Evolutionary conservation across 164 flowering plant genomes (phyloP), one percentile per base, ranked within the genome.

Genomic region (Vitis rupestris): DNA sequence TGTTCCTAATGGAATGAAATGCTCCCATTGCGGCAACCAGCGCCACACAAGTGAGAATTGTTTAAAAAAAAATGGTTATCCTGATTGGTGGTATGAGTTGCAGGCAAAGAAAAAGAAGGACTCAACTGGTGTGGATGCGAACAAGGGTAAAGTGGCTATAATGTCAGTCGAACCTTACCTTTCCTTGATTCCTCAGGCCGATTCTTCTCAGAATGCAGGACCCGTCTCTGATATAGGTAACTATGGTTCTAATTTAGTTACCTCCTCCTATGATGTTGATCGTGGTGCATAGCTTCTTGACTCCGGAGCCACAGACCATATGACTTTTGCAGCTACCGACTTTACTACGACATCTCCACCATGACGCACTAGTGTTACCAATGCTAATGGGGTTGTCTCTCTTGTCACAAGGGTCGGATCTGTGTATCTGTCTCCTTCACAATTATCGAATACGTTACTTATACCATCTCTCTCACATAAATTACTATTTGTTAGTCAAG

Each of bases 361-460:
- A 3, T 16, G 55, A 37, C 8, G 54, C 47, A 57, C 63, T 6
- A 69, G 59, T 13, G 30, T 69, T 61, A 51, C 72, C 1, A 69
- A 69, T 69, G 72, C 72, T 52, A 69, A 61, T 69, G 66, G 59
- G 47, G 11, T 23, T 27, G 27, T 61, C 19, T 69, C 64, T 59
- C 49, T 60, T 8, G 70, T 57, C 47, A 67, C 63, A 44, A 19
- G 63, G 63, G 62, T 17, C 0, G 19, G 54, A 9, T 31, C 56
- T 17, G 55, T 67, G 63, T 2, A n/a, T 50, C 12, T 67, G 70
- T 67, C 63, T 8, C 53, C 44, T 15, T 23, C 49, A 15, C 51
- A 29, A 52, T 47, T 67, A 54, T 67, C 52, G 9, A 44, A 67
- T 58, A 67, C 63, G 2, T 31, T 67, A 29, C 48, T 56, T 5